Percentiles rank a stretch among this genome's conserved stretches.
phyloP scores from a whole-genome alignment of 345 rosid genomes.

The Arabis alpina region DNA sequence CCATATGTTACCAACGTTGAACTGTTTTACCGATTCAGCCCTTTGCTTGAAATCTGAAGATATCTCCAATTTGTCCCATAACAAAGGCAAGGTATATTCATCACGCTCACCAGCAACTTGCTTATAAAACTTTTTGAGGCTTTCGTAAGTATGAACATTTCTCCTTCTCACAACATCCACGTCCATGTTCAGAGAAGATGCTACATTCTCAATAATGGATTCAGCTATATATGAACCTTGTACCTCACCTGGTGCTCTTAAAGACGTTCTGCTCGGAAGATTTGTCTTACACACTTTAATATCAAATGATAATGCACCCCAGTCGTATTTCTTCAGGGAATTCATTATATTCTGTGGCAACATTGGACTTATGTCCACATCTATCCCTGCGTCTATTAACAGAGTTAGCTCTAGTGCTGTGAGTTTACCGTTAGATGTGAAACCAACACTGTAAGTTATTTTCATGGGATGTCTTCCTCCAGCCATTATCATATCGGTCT shows the following conservation, averaged over 20 bases:
- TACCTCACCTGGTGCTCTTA: conserved; percentile 91
- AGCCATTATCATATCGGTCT: conserved; percentile 85
- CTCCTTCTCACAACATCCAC: conserved; percentile 66
- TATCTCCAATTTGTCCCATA: conserved; percentile 68
- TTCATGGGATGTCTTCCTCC: conserved; percentile 99
- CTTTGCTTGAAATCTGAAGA: conserved; percentile 59
- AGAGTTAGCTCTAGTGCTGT: conserved; percentile 67
- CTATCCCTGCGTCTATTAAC: conserved; percentile 68
- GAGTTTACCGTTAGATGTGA: conserved; percentile 82
- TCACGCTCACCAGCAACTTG: conserved; percentile 52
- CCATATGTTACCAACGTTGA: conserved; percentile 63
- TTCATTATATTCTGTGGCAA: conserved; percentile 53
- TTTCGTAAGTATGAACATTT: conserved; percentile 66
- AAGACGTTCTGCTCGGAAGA: conserved; percentile 67
- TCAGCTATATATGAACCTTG: conserved; percentile 90
- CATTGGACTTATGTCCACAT: conserved; percentile 58
- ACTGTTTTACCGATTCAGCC: conserved; percentile 54
- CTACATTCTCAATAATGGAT: conserved; percentile 77
- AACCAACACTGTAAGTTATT: conserved; percentile 81
- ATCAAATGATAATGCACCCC: conserved; percentile 86
- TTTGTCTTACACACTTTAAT: conserved; percentile 84
- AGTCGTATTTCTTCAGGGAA: conserved; percentile 69
- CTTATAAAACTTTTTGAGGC: conserved; percentile 61
- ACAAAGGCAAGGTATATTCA: conserved; percentile 71
- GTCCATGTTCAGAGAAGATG: conserved; percentile 70